Evolutionary conservation across 2,329 filamentous ascomycete species (phyloP), one percentile per base, ranked within the genome.

Genomic region (Mollisiaceae sp.): DNA sequence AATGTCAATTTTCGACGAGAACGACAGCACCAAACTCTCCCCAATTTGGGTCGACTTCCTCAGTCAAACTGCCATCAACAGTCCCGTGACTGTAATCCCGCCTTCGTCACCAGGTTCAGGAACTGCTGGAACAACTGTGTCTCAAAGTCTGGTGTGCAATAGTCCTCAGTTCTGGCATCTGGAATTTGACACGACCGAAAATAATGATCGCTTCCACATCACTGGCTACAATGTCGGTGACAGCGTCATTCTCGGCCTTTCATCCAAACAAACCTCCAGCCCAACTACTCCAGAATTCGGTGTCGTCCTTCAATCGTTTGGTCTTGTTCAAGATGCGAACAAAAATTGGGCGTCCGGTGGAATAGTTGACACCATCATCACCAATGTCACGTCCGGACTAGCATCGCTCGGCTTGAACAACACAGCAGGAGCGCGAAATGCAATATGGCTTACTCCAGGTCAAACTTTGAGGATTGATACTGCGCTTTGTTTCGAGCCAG

Each of bases 391-490:
- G n/a, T 20, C 9, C 3, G 11, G 47, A 22, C 9, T 11, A 12
- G n/a, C 47, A 27, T 20, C 24, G 3, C 47, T 52, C 47, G 3
- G 11, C 11, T 2, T 52, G 3, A 18, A 52, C 14, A 52, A 3
- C n/a, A 27, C 47, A 18, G n/a, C n/a, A 52, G 24, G 24, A 32
- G 54, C 24, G 22, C 22, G 54, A 36, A 57, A 57, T 57, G 54
- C 54, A 2, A 36, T 57, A 9, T 57, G 54, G 54, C 54, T 57
- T 32, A 57, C 54, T 32, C 54, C 54, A 14, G 54, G 54, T 22
- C 54, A 57, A 20, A 36, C 32, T 15, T 36, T 57, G 3, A 20
- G 54, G 18, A 5, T 36, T 14, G 54, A 57, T 36, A 36, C 32
- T 27, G 54, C 54, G 8, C 54, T 57, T 35, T 5, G 11, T 57